Evolutionary conservation across 2,329 filamentous ascomycete species (phyloP), one percentile per base, ranked within the genome.

Genomic region (Colletotrichum sp.): DNA sequence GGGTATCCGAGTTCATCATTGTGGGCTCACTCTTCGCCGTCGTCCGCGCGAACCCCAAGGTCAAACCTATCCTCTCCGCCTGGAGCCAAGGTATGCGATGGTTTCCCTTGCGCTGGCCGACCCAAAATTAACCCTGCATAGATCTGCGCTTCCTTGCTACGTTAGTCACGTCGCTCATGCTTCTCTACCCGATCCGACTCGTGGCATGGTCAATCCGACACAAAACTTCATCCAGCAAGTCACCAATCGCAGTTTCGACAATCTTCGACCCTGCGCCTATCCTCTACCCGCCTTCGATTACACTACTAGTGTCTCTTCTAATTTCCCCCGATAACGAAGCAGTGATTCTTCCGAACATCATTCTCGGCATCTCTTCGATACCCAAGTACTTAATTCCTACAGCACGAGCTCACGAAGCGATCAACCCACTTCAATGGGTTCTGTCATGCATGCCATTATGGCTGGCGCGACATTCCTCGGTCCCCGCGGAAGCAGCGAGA

Each of bases 231-330:
- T 82, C 82, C n/a, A 82, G 76, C 33, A 78, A 76, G 72, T 77
- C 87, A 34, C 84, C 86, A 2, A 78, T 92, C 43, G 80, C 81
- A 34, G 86, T 98, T 47, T 95, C 95, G 1, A 85, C 91, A 6
- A 88, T 90, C n/a, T 98, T 98, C 83, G 96, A 98, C 80, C 96
- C 95, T 4, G 96, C 96, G 8, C 95, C 96, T 13, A 87, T 98
- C n/a, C 83, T 98, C 71, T 98, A 98, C 81, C 96, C 96, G 21
- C 89, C 93, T 8, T 84, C 92, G 4, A 87, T 98, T 34, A 95
- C 96, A 1, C 84, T 96, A 18, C 87, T 96, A 59, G 93, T 97
- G 33, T 92, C 95, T 2, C 86, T 97, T 6, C 92, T 96, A 12
- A 87, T 98, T 55, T 90, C 92, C 9, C 87, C 88, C 65, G 88